Base-by-base conservation (phyloP, 768 basidiomycete species). In the Tricholoma bakamatsutake region DNA sequence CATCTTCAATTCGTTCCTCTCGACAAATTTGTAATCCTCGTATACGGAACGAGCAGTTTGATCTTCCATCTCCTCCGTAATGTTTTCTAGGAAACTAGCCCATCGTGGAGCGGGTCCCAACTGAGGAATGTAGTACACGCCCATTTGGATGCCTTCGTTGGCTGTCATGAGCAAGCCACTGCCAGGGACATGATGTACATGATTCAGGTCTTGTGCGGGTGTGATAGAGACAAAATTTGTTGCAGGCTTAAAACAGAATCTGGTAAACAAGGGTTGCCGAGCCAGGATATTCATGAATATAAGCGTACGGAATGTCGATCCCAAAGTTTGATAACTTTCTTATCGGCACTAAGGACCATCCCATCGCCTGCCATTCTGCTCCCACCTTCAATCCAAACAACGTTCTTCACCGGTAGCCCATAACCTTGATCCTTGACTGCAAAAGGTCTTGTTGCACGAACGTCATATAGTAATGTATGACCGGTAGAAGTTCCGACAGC, bases 51-150 rank as follows among this genome's bases (percentile, higher is more conserved):
- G 85, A 34, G 78, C 79, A 8, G 80, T 85, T 65, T 89, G 87
- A 66, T 93, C 93, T 66, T 98, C 96, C 87, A 98, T 87, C 67
- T 99, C 97, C 70, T 99, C 97, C 0, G 97, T 98, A 66, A 99
- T 90, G 64, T 93, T 93, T 73, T 99, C 97, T 56, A 99, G 83
- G 85, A 99, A 99, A 65, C 87, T 87, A 34, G 92, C 93, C 97
- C 97, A 99, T 61, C 85, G 83, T 4, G 97, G 96, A 9, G 97
- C 97, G 2, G 95, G 94, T 0, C 97, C 97, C 11, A 99, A 83
- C 64, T 96, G 92, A 10, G 97, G 97, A 47, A 98, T 85, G 67
- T 93, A 98, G 71, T 91, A 98, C 4, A 88, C 86, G 27, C 84
- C 88, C 88, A 98, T 90, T 64, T 92, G 90, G 50, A 96, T 92